Conservation (phyloP, 495 filamentous ascomycete genomes). For the Hypoxylon fuscum region DNA sequence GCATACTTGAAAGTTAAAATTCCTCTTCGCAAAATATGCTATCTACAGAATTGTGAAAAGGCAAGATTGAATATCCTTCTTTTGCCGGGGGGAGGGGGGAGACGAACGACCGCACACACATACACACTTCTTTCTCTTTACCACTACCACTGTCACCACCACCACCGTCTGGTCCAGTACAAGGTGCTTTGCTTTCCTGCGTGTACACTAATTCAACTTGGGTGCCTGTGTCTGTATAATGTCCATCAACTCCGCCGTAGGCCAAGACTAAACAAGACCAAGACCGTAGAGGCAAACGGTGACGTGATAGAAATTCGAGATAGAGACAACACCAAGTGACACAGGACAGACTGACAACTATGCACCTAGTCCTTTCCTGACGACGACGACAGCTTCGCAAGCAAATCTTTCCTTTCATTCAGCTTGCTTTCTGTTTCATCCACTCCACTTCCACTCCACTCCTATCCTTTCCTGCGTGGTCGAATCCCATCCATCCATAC, state of each 20-base stretch:
- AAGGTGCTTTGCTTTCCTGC: conserved; percentile 6
- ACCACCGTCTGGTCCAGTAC: neutral
- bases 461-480: no score
- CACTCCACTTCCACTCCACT: no score
- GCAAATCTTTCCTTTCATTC: conserved; percentile 26
- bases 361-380: neutral
- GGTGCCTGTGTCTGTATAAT: conserved; percentile 17
- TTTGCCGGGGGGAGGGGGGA: conserved; percentile 4
- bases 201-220: conserved; percentile 15
- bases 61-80: conserved; percentile 25
- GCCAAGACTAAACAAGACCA: conserved; percentile 12
- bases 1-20: conserved; percentile 31
- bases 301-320: neutral
- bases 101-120: no score
- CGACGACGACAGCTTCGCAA: neutral
- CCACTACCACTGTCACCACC: neutral
- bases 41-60: conserved; percentile 45
- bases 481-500: conserved; percentile 18
- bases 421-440: no score
- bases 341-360: no score
- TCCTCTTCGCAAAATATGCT: conserved; percentile 41
- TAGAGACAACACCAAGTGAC: no score
- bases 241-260: conserved; percentile 18
- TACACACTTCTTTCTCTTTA: neutral
- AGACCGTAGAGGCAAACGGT: neutral